Percentiles rank a stretch among this genome's conserved stretches.
phyloP scores from a whole-genome alignment of 1,284 basidiomycete species.

The Farysia itapuensis region DNA sequence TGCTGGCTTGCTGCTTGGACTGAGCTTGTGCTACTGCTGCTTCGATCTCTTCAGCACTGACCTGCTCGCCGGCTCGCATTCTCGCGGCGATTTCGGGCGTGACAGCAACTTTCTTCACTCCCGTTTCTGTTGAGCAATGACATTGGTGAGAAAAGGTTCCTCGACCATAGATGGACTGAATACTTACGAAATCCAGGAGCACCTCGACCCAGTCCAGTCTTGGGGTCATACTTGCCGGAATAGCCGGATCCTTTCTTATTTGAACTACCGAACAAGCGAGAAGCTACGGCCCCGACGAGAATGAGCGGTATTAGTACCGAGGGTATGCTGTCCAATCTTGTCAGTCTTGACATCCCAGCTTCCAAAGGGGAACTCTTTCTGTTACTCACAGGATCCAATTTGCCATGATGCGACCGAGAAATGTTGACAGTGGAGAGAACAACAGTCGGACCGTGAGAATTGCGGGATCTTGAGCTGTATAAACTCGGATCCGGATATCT shows the following conservation, averaged over 20 bases:
- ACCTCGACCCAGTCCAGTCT: conserved; percentile 51
- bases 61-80: conserved; percentile 52
- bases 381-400: conserved; percentile 31
- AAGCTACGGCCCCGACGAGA: conserved; percentile 31
- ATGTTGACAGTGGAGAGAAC: too few relatives aligned
- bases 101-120: conserved; percentile 46
- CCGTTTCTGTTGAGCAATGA: conserved; percentile 36
- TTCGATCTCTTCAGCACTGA: conserved; percentile 50
- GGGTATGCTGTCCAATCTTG: conserved; percentile 14
- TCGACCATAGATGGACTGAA: background rate
- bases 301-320: conserved; percentile 39
- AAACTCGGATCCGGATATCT: too few relatives aligned
- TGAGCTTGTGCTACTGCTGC: conserved; percentile 29
- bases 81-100: conserved; percentile 51
- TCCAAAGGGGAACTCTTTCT: background rate
- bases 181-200: conserved; percentile 53
- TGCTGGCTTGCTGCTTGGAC: conserved; percentile 5
- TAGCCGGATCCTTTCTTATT: conserved; percentile 7
- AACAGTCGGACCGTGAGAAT: too few relatives aligned
- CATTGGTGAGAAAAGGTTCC: conserved; percentile 4
- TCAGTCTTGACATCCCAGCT: background rate
- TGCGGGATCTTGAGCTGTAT: too few relatives aligned
- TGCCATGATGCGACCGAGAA: conserved; percentile 25
- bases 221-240: conserved; percentile 48
- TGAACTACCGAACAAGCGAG: conserved; percentile 20